phyloP scores from a whole-genome alignment of 2,329 filamentous ascomycete species.

The Sporothrix inflata region DNA sequence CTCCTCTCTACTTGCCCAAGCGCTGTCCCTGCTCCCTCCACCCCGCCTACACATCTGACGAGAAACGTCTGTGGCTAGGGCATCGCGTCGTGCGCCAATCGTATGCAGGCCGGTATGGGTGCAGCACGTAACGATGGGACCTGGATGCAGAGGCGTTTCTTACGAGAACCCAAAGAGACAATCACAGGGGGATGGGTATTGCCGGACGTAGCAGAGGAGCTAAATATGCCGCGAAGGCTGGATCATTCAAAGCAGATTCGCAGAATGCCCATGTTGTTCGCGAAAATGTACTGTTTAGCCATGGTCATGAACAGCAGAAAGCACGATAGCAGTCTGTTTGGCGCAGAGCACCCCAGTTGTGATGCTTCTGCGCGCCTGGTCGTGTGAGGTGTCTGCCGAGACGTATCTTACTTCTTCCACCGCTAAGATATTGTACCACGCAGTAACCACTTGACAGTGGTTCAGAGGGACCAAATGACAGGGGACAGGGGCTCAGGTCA shows the following conservation, averaged over 20 bases:
- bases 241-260: neutral
- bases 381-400: neutral
- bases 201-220: neutral
- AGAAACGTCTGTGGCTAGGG: neutral
- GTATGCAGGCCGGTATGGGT: neutral
- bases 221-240: neutral
- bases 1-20: slow-evolving; percentile 3
- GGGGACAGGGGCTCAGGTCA: neutral
- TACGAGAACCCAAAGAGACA: neutral
- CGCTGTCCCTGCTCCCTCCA: neutral
- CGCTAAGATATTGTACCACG: neutral
- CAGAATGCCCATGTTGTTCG: neutral
- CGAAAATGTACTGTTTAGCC: neutral
- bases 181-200: neutral
- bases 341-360: neutral
- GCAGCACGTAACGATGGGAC: neutral
- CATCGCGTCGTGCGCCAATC: neutral
- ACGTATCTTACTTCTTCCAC: neutral
- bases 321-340: neutral
- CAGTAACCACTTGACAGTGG: neutral
- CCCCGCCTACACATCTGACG: neutral
- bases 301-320: neutral
- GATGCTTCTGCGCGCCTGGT: neutral
- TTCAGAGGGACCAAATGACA: neutral
- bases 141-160: neutral